Evolutionary conservation across 495 filamentous ascomycete genomes (phyloP), one percentile per base, ranked within the genome.

Genomic region (Trichoderma virens): DNA sequence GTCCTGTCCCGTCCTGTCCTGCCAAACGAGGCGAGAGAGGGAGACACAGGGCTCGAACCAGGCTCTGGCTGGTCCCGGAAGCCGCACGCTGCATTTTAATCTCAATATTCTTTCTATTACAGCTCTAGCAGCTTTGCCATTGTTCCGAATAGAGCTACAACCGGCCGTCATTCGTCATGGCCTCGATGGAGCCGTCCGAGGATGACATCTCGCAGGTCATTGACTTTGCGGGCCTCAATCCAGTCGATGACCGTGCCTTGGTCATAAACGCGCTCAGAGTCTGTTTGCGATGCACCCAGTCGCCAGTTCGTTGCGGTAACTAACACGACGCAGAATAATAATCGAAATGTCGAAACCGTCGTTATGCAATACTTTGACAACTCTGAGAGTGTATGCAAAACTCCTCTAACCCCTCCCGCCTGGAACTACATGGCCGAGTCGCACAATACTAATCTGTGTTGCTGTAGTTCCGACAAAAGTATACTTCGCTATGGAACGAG

Each of bases 361-460:
- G 66, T 77, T 7, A 74, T 74, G 59, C 78, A 82, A 62, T 81
- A 74, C 63, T 77, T 77, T 39, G 79, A 83, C 60, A 64, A 76
- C 35, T 60, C 73, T 5, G 67, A 67, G 0, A 79, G 78, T 70
- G 80, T 82, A 70, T 54, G 66, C 45, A 32, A 34, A 39, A n/a
- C 59, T 39, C 27, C 56, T 30, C 31, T 25, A 11, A 23, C 27
- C 62, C 18, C 32, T 59, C n/a, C 41, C 43, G 28, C 43, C 27
- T 31, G 5, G 8, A 31, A 41, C 20, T 25, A 47, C 34, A 5
- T 35, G 31, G 13, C 62, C 34, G 27, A 38, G 41, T 38, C 35
- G 41, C 11, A 28, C 23, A 16, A 28, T 30, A n/a, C 23, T 56
- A 25, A 56, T 6, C 18, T 54, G 16, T 6, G 23, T 20, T 7